Conservation (phyloP, 768 basidiomycete species). For the Calocera viscosa region DNA sequence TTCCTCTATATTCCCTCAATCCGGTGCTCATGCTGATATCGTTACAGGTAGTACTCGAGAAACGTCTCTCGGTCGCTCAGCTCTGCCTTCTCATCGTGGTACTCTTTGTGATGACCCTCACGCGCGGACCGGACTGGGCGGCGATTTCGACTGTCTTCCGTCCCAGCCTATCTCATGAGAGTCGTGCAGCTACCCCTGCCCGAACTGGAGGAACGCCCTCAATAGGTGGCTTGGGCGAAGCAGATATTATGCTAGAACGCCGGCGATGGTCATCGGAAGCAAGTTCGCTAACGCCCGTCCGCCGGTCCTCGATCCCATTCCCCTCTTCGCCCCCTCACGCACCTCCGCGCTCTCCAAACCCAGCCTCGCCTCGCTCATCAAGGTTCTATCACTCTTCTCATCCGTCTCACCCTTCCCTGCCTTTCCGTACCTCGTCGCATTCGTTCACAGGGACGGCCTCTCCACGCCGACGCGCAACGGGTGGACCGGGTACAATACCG, state of each 20-base stretch:
- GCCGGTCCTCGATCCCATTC: not conserved
- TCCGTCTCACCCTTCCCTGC: constrained; percentile 32
- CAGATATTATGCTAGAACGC: not conserved
- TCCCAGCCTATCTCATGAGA: not conserved
- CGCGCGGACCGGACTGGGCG: constrained; percentile 42
- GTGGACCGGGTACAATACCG: not conserved
- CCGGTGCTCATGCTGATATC: not conserved
- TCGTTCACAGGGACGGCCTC: constrained; percentile 18
- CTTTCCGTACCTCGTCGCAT: constrained; percentile 9
- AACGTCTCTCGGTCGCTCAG: constrained; percentile 79
- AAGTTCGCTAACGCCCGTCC: not conserved
- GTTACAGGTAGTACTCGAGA: constrained; percentile 66
- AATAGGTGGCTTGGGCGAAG: not conserved
- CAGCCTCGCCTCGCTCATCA: constrained; percentile 10
- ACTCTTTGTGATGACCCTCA: constrained; percentile 74
- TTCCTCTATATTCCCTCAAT: not conserved
- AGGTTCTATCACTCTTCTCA: constrained; percentile 16
- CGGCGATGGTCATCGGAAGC: not conserved
- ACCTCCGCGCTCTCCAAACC: not conserved
- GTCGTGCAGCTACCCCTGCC: not conserved
- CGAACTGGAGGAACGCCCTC: not conserved
- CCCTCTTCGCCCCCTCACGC: not conserved
- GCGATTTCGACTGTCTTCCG: constrained; percentile 3
- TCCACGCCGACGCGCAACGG: not conserved
- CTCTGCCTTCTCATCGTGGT: constrained; percentile 71